Conservation (phyloP, 1,139 yeast species). For the Zygoascus hellenicus region DNA sequence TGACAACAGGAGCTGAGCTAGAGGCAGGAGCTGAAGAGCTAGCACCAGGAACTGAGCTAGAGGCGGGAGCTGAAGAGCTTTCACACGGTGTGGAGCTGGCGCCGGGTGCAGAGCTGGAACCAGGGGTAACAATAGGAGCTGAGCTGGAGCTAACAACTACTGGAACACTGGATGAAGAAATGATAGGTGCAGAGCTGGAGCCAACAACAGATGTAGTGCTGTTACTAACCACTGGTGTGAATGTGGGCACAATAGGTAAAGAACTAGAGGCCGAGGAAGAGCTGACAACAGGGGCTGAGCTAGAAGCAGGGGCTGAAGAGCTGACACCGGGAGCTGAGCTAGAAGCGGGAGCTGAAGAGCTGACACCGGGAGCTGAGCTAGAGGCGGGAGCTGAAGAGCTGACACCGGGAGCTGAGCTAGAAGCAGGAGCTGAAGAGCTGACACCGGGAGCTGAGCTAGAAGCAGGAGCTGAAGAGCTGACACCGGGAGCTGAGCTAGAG, state of each 20-base stretch:
- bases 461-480: neutral
- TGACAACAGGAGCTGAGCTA: neutral
- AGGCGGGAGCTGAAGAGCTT: constrained; percentile 7
- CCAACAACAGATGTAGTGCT: too few relatives aligned
- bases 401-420: too few relatives aligned
- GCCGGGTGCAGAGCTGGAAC: constrained; percentile 7
- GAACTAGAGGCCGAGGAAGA: too few relatives aligned
- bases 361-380: neutral
- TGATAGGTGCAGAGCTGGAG: too few relatives aligned
- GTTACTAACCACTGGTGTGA: too few relatives aligned
- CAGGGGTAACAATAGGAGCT: constrained; percentile 3
- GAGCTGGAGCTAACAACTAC: too few relatives aligned
- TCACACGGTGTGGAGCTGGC: constrained; percentile 7
- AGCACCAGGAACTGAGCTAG: neutral
- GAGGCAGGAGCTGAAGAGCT: neutral
- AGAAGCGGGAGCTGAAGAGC: constrained; percentile 7
- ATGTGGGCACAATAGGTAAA: too few relatives aligned
- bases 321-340: neutral
- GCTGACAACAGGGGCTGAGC: neutral
- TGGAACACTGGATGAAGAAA: too few relatives aligned
- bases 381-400: neutral
- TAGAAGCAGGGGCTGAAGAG: neutral
- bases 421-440: neutral
- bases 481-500: neutral
- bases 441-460: too few relatives aligned